Base-by-base conservation (phyloP, 345 rosid genomes). In the Eucalyptus pauciflora region DNA sequence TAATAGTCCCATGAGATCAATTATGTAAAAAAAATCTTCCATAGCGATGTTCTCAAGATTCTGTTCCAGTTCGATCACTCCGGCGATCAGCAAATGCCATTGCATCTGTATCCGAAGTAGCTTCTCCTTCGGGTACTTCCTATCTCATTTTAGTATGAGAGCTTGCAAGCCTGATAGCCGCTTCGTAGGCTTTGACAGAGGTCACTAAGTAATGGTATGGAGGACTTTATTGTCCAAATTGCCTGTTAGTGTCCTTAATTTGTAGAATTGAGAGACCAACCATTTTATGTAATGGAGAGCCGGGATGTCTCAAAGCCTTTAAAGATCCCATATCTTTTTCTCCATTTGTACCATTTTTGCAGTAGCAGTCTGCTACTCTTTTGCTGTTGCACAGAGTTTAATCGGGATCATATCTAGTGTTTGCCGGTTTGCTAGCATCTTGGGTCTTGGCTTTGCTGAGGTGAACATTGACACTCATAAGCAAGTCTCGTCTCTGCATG, bases 401-500 rank as follows among this genome's bases (percentile, higher is more conserved):
- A 50, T 52, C 54, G 3, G 1, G 9, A 33, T 11, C 10, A 10
- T 18, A 31, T 67, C 41, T 69, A 69, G 7, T 31, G 50, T 83
- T 24, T 10, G 88, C 94, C 95, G 96, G 94, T 94, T 76, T 94
- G 92, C 92, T 97, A 87, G 94, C 98, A 85, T 90, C 98, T 87
- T 97, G 97, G 99, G 80, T 90, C 98, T 87, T 97, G 97, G 99
- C 95, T 94, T 90, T 90, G 95, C 96, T 25, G 96, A 94, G 90
- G 95, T 93, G 86, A 94, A 95, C 88, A 89, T 95, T 27, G 95
- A 94, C 90, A 62, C 90, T 87, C 93, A 90, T 50, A 95, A 97
- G 99, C 94, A 91, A 92, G 86, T 43, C 14, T 67, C 20, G 46
- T 50, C 83, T 58, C 60, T 48, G 20, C 7, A 18, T 86, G 29